Conservation (phyloP, 2,329 filamentous ascomycete species). For the Penicillium sp. region DNA sequence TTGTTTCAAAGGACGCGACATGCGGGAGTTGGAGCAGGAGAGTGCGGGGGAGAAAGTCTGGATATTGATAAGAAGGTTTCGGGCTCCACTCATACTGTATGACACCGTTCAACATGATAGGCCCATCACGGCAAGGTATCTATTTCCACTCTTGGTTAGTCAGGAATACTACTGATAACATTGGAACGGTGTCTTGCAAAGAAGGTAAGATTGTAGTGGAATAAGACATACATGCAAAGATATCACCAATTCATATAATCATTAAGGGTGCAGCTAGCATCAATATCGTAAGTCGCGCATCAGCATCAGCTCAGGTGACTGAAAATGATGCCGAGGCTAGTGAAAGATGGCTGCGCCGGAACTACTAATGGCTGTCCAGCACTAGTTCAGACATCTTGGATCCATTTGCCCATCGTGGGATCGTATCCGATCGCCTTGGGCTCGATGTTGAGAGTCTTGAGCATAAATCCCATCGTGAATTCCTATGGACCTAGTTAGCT, state of each 20-base stretch:
- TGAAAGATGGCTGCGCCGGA: too few relatives aligned
- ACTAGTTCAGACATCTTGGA: slow-evolving; percentile 20
- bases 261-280: too few relatives aligned
- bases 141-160: too few relatives aligned
- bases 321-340: too few relatives aligned
- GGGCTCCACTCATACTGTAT: slow-evolving; percentile 3
- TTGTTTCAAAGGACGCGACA: slow-evolving; percentile 25
- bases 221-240: too few relatives aligned
- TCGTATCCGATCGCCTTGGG: slow-evolving; percentile 65
- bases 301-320: too few relatives aligned
- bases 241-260: too few relatives aligned
- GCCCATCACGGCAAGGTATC: neutral
- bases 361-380: too few relatives aligned
- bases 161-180: too few relatives aligned
- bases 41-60: slow-evolving; percentile 18
- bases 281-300: too few relatives aligned
- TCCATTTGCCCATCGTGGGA: slow-evolving; percentile 58
- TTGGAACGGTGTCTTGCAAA: too few relatives aligned
- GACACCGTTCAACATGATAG: slow-evolving; percentile 3
- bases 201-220: too few relatives aligned
- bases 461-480: slow-evolving; percentile 71
- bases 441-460: slow-evolving; percentile 65
- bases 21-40: slow-evolving; percentile 12
- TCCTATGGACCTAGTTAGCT: slow-evolving; percentile 42
- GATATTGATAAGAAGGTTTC: slow-evolving; percentile 21